Evolutionary conservation across 208 protist genomes (phyloP).

Genomic region (Leishmania tropica): DNA sequence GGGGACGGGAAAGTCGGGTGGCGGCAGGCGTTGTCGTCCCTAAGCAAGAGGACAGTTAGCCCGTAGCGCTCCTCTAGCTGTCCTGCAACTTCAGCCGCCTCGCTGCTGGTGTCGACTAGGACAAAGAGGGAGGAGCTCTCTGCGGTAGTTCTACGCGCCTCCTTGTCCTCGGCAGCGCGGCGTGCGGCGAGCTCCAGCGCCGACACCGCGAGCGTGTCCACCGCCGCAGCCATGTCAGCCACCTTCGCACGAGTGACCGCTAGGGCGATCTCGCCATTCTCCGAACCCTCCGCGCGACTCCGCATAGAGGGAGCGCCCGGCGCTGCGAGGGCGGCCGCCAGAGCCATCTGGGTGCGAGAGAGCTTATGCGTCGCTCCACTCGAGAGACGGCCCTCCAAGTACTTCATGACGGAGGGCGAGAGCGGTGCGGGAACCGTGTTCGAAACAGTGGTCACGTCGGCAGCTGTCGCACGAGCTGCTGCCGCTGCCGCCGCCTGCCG

Average conservation of each 20-base stretch:
- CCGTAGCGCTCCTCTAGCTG: slow-evolving; percentile 38
- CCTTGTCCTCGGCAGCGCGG: background rate
- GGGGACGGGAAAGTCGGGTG: slow-evolving; percentile 21
- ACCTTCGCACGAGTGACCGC: slow-evolving; percentile 37
- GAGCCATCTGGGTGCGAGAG: slow-evolving; percentile 21
- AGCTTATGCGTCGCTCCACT: slow-evolving; percentile 21
- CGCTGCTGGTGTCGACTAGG: slow-evolving; percentile 40
- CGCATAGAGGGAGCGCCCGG: background rate
- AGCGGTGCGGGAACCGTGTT: background rate
- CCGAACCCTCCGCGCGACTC: background rate
- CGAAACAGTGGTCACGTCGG: background rate
- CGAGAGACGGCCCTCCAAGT: slow-evolving; percentile 19
- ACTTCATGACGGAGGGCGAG: slow-evolving; percentile 17
- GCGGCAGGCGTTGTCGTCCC: slow-evolving; percentile 9
- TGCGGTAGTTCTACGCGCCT: background rate
- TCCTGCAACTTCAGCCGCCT: slow-evolving; percentile 20
- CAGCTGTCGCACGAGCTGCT: background rate
- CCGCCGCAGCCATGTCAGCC: slow-evolving; percentile 13
- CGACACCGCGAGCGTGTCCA: slow-evolving; percentile 32
- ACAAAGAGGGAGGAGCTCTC: slow-evolving; percentile 39
- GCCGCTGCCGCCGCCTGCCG: slow-evolving; percentile 9
- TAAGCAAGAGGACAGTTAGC: slow-evolving; percentile 31
- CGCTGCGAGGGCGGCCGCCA: slow-evolving; percentile 22
- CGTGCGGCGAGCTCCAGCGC: slow-evolving; percentile 39
- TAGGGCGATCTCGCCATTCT: slow-evolving; percentile 9